Conservation (phyloP, 2,329 filamentous ascomycete species). For the Didymella exigua region DNA sequence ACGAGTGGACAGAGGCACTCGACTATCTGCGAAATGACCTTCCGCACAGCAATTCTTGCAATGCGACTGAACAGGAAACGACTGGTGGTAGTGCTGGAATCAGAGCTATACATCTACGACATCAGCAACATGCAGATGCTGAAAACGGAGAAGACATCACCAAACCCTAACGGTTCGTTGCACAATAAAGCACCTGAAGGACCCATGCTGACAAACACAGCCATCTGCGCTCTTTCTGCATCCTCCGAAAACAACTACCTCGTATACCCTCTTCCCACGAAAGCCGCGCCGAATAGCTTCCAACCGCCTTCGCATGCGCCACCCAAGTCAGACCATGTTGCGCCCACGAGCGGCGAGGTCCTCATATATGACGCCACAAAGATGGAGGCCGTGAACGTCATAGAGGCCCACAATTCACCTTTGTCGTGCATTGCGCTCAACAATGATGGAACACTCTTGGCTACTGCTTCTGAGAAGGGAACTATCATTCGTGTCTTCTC, state of each 20-base stretch:
- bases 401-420: conserved; percentile 92
- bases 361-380: conserved; percentile 89
- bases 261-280: conserved; percentile 84
- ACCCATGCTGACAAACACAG: conserved; percentile 49
- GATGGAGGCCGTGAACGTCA: conserved; percentile 90
- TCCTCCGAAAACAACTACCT: conserved; percentile 96
- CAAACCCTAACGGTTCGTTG: conserved; percentile 74
- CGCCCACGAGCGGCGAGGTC: conserved; percentile 88
- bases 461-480: conserved; percentile 95
- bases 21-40: conserved; percentile 97
- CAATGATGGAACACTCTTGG: conserved; percentile 86
- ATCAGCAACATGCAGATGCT: conserved; percentile 98
- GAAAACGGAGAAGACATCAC: conserved; percentile 89
- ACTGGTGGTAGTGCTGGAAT: conserved; percentile 89
- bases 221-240: conserved; percentile 89
- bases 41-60: conserved; percentile 93
- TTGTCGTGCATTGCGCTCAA: conserved; percentile 90
- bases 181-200: not conserved
- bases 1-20: conserved; percentile 63
- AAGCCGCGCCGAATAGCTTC: conserved; percentile 59
- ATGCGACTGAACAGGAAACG: conserved; percentile 94
- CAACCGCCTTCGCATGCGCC: conserved; percentile 80
- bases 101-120: conserved; percentile 97
- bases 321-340: conserved; percentile 73
- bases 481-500: conserved; percentile 97